Conservation (phyloP, 495 filamentous ascomycete genomes). For the Xylaria venustula region DNA sequence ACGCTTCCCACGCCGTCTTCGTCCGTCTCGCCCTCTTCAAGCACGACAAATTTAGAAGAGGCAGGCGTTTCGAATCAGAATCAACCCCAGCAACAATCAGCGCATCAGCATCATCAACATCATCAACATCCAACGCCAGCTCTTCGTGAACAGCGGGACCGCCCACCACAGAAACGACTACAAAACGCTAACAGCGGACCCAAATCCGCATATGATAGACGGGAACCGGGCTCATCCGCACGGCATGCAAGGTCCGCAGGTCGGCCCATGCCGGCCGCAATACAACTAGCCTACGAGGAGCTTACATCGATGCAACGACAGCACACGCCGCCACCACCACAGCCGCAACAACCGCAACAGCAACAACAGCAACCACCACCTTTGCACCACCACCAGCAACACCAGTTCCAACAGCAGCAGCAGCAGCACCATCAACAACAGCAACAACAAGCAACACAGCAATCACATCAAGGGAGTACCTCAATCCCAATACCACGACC, state of each 20-base stretch:
- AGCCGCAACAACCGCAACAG: background rate
- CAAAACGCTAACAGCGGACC: conserved; percentile 7
- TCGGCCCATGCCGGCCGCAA: conserved; percentile 1
- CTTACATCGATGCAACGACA: conserved; percentile 9
- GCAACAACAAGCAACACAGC: background rate
- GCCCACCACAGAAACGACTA: conserved; percentile 6
- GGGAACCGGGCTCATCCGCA: background rate
- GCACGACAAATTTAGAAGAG: background rate
- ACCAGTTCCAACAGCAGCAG: background rate
- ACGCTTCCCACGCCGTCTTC: conserved; percentile 6
- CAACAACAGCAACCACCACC: background rate
- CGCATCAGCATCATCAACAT: background rate
- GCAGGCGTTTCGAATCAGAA: background rate
- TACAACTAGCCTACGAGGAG: conserved; percentile 16
- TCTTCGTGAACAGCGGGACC: conserved; percentile 11
- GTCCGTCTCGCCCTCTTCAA: conserved; percentile 4
- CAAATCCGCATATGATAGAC: conserved; percentile 10
- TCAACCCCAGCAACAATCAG: background rate
- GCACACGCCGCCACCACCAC: background rate
- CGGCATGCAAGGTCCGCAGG: background rate
- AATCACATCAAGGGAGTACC: conserved; percentile 6
- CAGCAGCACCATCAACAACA: background rate
- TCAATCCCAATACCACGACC: conserved; percentile 3
- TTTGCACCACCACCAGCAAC: conserved; percentile 6
- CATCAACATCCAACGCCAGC: background rate